Percentiles rank a stretch among this genome's conserved stretches.
These are phyloP conservation scores for Thyridium curvatum DNA, from an alignment of 2,329 filamentous ascomycete genomes.

Conservation along the genomic window DNA sequence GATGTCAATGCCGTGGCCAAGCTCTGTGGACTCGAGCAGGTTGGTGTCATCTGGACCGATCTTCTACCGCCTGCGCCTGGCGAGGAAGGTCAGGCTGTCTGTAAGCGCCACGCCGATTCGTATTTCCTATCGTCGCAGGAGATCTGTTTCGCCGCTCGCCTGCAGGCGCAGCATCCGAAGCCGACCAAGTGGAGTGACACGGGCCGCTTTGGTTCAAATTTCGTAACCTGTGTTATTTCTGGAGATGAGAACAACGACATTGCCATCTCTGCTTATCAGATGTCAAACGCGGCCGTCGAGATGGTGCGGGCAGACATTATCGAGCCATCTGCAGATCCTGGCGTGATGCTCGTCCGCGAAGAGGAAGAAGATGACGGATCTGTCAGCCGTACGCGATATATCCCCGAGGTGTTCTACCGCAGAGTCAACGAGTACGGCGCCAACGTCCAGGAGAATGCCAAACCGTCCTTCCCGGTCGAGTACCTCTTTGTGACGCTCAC, in stretches of 20 bases:
- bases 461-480: conserved; percentile 92
- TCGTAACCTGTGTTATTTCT: conserved; percentile 94
- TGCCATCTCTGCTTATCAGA: conserved; percentile 85
- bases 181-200: conserved; percentile 96
- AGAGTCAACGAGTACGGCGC: conserved; percentile 94
- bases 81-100: conserved; percentile 74
- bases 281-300: conserved; percentile 90
- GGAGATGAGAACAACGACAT: conserved; percentile 88
- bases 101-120: conserved; percentile 92
- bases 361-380: conserved; percentile 78
- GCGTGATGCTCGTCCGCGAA: conserved; percentile 87
- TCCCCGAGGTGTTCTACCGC: conserved; percentile 95
- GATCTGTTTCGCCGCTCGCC: conserved; percentile 78
- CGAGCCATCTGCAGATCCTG: conserved; percentile 88
- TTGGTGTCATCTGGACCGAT: conserved; percentile 94
- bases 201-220: conserved; percentile 88
- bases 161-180: conserved; percentile 85
- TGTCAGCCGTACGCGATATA: conserved; percentile 70
- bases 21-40: conserved; percentile 77
- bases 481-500: conserved; percentile 94
- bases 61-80: conserved; percentile 74
- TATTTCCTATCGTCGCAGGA: conserved; percentile 92
- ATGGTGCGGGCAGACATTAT: conserved; percentile 95
- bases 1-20: conserved; percentile 75
- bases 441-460: conserved; percentile 95